Evolutionary conservation across 768 basidiomycete species (phyloP).

Genomic region (Xerocomellus intermedius): DNA sequence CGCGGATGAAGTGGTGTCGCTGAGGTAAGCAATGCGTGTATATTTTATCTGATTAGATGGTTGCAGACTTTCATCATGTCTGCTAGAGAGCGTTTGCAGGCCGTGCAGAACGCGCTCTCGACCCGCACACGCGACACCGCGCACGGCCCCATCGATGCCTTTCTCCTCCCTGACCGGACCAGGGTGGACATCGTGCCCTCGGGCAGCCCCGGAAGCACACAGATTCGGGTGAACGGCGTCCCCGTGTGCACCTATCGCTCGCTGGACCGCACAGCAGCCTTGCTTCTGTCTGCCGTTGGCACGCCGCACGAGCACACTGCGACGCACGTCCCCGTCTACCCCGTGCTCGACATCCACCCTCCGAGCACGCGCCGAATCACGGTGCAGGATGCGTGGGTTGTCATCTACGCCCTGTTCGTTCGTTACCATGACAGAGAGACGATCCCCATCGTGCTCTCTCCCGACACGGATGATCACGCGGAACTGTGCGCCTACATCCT

Average conservation of each 20-base stretch:
- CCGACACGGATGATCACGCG: slow-evolving; percentile 26
- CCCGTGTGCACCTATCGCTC: slow-evolving; percentile 12
- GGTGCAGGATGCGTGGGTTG: slow-evolving; percentile 40
- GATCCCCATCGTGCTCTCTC: slow-evolving; percentile 39
- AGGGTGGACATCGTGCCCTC: slow-evolving; percentile 3
- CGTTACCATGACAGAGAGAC: slow-evolving; percentile 38
- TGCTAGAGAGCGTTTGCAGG: slow-evolving; percentile 3
- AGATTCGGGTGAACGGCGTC: slow-evolving; percentile 8
- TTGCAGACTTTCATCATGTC: slow-evolving; percentile 1
- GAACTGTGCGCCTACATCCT: slow-evolving; percentile 40
- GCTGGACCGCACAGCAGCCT: slow-evolving; percentile 6
- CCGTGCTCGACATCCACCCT: slow-evolving; percentile 14
- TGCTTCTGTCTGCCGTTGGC: slow-evolving; percentile 20
- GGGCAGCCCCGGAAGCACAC: neutral
- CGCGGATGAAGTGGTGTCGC: neutral
- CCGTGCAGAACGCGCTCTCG: slow-evolving; percentile 13
- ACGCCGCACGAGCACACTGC: slow-evolving; percentile 20
- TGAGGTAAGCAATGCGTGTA: slow-evolving; percentile 8
- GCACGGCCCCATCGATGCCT: neutral
- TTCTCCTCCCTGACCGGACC: slow-evolving; percentile 18
- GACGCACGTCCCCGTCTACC: slow-evolving; percentile 20
- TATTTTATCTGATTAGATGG: slow-evolving; percentile 14
- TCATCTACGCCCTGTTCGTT: slow-evolving; percentile 42
- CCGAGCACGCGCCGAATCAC: slow-evolving; percentile 13
- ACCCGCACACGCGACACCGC: neutral